A percentile compares a stretch with the other conserved stretches of the same genome.
Evolutionary conservation across 768 basidiomycete genomes (phyloP).

Genomic region (Rhodosporidiobolus odoratus): DNA sequence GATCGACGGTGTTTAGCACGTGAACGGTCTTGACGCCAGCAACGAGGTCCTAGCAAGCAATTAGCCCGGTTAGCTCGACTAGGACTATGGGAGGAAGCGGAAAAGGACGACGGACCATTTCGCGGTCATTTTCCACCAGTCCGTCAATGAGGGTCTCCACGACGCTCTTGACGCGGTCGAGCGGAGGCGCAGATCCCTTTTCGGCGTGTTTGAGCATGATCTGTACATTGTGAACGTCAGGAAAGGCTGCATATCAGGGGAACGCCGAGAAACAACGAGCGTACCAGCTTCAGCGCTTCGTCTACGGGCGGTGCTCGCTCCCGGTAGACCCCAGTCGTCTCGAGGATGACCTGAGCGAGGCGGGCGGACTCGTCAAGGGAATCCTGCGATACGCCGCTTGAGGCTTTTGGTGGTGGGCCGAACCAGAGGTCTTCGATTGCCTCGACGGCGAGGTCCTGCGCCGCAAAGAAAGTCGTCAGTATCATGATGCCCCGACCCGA

Average conservation of each 20-base stretch:
- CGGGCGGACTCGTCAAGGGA: background rate
- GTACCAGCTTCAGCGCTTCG: slow-evolving; percentile 66
- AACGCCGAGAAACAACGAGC: background rate
- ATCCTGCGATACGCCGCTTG: background rate
- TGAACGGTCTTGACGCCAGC: slow-evolving; percentile 81
- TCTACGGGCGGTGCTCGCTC: slow-evolving; percentile 80
- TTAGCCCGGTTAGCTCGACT: slow-evolving; percentile 1
- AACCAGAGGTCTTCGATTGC: slow-evolving; percentile 92
- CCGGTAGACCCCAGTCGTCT: slow-evolving; percentile 71
- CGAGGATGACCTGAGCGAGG: slow-evolving; percentile 62
- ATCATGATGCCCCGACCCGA: no score
- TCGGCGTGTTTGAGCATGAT: slow-evolving; percentile 69
- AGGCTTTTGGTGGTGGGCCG: background rate
- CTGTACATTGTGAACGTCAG: slow-evolving; percentile 33
- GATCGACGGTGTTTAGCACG: slow-evolving; percentile 73
- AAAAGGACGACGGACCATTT: slow-evolving; percentile 68
- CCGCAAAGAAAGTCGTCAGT: slow-evolving; percentile 12
- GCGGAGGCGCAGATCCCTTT: slow-evolving; percentile 47
- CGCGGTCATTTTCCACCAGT: slow-evolving; percentile 69
- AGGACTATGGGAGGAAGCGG: slow-evolving; percentile 23
- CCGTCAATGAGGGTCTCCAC: slow-evolving; percentile 81
- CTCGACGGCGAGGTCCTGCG: slow-evolving; percentile 74
- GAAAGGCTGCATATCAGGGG: background rate
- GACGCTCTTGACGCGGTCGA: slow-evolving; percentile 59
- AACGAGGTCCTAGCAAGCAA: slow-evolving; percentile 45